Evolutionary conservation across 257 asterid species (phyloP).

Genomic region (Penstemon newberryi): DNA sequence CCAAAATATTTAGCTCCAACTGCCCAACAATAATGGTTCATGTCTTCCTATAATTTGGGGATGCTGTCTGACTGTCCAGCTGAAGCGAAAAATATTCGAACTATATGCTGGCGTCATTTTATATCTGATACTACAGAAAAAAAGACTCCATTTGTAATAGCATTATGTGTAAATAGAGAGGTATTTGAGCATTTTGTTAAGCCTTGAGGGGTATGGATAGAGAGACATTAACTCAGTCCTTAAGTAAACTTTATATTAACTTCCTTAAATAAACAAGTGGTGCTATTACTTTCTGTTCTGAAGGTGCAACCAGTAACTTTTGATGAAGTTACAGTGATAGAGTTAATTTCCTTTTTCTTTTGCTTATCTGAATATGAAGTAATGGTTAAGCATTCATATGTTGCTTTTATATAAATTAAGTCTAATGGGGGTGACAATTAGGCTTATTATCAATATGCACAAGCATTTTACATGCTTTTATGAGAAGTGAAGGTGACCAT

Average conservation of each 20-base stretch:
- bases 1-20: too few species aligned
- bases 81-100: neutral
- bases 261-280: neutral
- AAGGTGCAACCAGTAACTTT: neutral
- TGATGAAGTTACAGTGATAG: neutral
- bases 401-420: constrained; percentile 16
- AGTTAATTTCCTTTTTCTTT: constrained; percentile 5
- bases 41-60: neutral
- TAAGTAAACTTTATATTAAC: too few species aligned
- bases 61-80: neutral
- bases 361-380: constrained; percentile 19
- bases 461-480: constrained; percentile 15
- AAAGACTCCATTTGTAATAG: neutral
- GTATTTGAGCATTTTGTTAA: constrained; percentile 5
- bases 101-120: neutral
- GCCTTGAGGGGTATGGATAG: neutral
- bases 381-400: neutral
- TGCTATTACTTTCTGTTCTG: constrained; percentile 8
- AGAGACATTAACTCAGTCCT: neutral
- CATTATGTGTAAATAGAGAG: constrained; percentile 2
- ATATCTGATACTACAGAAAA: neutral
- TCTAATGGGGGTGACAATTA: constrained; percentile 19
- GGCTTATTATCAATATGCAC: constrained; percentile 21
- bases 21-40: neutral
- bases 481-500: constrained; percentile 20